Conservation (phyloP, 768 basidiomycete species). For the Russula sp. region DNA sequence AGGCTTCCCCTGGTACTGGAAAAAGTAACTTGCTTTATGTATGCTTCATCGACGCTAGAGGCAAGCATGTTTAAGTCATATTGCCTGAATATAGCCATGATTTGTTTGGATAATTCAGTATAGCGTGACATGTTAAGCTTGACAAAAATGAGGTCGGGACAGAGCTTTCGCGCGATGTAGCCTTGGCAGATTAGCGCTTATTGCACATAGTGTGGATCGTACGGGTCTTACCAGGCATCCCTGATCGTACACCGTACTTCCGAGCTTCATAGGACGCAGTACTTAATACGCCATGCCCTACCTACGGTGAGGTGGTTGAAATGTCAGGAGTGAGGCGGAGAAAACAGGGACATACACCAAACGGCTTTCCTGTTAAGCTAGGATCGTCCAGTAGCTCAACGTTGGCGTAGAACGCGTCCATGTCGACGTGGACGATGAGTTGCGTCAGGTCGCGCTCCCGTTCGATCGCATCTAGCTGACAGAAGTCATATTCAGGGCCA, state of each 20-base stretch:
- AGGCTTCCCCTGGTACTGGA: neutral
- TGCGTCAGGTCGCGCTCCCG: constrained; percentile 73
- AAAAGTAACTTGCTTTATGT: constrained; percentile 67
- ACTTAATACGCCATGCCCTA: constrained; percentile 78
- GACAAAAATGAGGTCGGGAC: constrained; percentile 80
- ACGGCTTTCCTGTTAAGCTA: constrained; percentile 64
- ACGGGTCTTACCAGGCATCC: constrained; percentile 75
- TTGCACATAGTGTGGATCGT: neutral
- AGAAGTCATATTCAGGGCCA: constrained; percentile 11
- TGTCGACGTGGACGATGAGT: constrained; percentile 89
- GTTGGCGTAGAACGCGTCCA: constrained; percentile 90
- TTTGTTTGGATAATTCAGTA: constrained; percentile 62
- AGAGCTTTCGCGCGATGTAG: constrained; percentile 91
- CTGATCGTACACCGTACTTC: constrained; percentile 87
- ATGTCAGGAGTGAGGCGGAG: too few species aligned
- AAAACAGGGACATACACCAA: constrained; percentile 51
- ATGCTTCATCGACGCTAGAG: constrained; percentile 88
- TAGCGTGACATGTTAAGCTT: constrained; percentile 58
- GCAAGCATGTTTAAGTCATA: constrained; percentile 75
- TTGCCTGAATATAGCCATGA: constrained; percentile 64
- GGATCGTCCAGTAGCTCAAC: constrained; percentile 72
- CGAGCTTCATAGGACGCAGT: constrained; percentile 94
- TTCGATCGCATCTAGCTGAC: constrained; percentile 69
- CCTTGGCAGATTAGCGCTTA: constrained; percentile 42
- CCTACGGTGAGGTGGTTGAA: constrained; percentile 41